phyloP scores from a whole-genome alignment of 202 grass and related monocot genomes.

The Panicum virgatum region DNA sequence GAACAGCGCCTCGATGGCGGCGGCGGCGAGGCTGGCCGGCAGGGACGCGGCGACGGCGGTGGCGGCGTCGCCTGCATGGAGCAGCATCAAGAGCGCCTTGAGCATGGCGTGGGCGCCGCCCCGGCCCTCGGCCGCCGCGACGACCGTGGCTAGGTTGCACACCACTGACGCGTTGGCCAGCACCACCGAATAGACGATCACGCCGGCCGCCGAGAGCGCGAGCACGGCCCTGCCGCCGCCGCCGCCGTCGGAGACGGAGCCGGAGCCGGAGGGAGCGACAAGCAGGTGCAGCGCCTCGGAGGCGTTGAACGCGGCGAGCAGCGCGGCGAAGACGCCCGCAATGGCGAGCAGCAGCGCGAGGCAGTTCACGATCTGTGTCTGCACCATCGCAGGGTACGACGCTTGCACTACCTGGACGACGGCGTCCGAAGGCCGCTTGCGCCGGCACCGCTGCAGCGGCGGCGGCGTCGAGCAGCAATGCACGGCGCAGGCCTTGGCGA shows the following conservation, averaged over 20 bases:
- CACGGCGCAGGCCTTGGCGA: conserved; percentile 65
- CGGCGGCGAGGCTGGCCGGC: conserved; percentile 60
- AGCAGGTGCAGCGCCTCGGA: conserved; percentile 53
- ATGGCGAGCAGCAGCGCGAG: conserved; percentile 56
- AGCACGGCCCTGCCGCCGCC: conserved; percentile 35
- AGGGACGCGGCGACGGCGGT: conserved; percentile 75
- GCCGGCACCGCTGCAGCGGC: background rate
- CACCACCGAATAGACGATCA: conserved; percentile 81
- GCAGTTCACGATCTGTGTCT: conserved; percentile 58
- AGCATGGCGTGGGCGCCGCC: conserved; percentile 57
- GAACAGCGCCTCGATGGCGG: conserved; percentile 77
- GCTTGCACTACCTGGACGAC: background rate
- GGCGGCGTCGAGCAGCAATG: background rate
- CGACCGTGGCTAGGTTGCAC: conserved; percentile 76
- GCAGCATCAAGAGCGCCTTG: conserved; percentile 66
- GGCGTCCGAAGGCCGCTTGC: background rate
- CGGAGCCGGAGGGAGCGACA: background rate
- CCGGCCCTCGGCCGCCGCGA: conserved; percentile 52
- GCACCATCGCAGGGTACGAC: conserved; percentile 55
- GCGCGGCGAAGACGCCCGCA: conserved; percentile 62
- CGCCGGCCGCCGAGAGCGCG: conserved; percentile 66
- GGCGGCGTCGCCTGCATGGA: conserved; percentile 54
- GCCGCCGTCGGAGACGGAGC: rapidly evolving
- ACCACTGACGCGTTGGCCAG: conserved; percentile 65
- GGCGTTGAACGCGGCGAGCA: conserved; percentile 75